Percentiles rank a stretch among this genome's conserved stretches.
Evolutionary conservation across 805 yeast genomes (phyloP).

Genomic region (Kregervanrija delftensis): DNA sequence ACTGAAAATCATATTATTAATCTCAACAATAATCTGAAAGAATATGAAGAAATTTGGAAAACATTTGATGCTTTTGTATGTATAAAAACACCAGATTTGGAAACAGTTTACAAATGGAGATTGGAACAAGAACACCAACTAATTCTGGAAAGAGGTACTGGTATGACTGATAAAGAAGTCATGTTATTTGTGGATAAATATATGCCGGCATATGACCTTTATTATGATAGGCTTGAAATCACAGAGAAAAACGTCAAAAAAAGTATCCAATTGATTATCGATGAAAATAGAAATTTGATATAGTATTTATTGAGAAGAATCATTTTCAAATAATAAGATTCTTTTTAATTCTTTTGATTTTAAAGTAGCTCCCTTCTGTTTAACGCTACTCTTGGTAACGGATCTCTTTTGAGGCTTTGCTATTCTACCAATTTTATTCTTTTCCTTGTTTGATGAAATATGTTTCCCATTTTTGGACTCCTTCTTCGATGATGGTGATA

Average conservation of each 20-base stretch:
- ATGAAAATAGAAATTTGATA: conserved; percentile 1
- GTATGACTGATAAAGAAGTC: conserved; percentile 78
- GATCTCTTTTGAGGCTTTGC: no score
- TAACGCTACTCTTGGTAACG: no score
- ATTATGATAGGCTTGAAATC: conserved; percentile 31
- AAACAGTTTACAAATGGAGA: conserved; percentile 74
- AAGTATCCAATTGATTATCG: conserved; percentile 9
- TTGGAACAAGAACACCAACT: conserved; percentile 65
- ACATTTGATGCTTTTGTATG: conserved; percentile 54
- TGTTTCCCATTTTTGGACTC: no score
- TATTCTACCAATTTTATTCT: no score
- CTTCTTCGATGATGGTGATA: no score
- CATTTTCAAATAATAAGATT: not conserved
- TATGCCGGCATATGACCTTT: conserved; percentile 78
- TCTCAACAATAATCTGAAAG: conserved; percentile 46
- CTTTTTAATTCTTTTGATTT: not conserved
- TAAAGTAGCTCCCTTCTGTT: not conserved
- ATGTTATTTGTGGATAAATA: conserved; percentile 67
- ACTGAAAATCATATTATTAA: conserved; percentile 19
- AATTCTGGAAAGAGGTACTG: conserved; percentile 47
- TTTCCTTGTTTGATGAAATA: no score
- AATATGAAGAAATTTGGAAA: conserved; percentile 51
- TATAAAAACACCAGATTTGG: conserved; percentile 51
- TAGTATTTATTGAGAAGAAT: conserved; percentile 1
- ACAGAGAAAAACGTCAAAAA: conserved; percentile 1